Evolutionary conservation across 2,329 filamentous ascomycete genomes (phyloP).

Genomic region (Pseudogymnoascus sp.): DNA sequence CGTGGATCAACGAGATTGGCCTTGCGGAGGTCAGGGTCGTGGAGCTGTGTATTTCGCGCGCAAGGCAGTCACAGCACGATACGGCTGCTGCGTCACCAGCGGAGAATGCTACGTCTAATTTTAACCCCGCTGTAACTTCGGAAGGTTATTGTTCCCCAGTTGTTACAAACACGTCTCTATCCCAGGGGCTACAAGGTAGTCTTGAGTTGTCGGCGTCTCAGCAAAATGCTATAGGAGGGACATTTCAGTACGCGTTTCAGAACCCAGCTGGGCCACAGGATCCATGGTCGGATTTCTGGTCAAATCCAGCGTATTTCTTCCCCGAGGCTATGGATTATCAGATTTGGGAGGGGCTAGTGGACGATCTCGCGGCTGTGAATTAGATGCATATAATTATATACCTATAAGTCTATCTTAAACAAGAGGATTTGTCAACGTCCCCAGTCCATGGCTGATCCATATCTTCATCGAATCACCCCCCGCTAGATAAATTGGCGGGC

Average conservation of each 20-base stretch:
- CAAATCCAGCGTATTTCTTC: conserved; percentile 16
- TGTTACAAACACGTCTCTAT: not conserved
- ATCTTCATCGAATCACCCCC: conserved; percentile 21
- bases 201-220: not conserved
- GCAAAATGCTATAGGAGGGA: not conserved
- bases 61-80: not conserved
- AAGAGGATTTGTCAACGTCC: conserved; percentile 20
- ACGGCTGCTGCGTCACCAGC: not conserved
- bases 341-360: conserved; percentile 19
- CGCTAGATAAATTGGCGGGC: conserved; percentile 31
- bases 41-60: conserved; percentile 31
- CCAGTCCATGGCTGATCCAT: conserved; percentile 17
- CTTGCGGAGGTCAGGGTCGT: conserved; percentile 35
- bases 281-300: conserved; percentile 13
- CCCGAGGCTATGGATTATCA: conserved; percentile 20
- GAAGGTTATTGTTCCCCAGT: not conserved
- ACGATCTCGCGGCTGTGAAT: conserved; percentile 11
- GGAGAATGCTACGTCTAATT: not conserved
- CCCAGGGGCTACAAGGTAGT: not conserved
- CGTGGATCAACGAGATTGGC: conserved; percentile 34
- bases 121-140: not conserved
- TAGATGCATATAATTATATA: not conserved
- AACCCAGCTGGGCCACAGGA: not conserved
- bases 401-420: not conserved
- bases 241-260: not conserved